Conservation (phyloP, 148 eudicot genomes). For the Selenicereus undatus region DNA sequence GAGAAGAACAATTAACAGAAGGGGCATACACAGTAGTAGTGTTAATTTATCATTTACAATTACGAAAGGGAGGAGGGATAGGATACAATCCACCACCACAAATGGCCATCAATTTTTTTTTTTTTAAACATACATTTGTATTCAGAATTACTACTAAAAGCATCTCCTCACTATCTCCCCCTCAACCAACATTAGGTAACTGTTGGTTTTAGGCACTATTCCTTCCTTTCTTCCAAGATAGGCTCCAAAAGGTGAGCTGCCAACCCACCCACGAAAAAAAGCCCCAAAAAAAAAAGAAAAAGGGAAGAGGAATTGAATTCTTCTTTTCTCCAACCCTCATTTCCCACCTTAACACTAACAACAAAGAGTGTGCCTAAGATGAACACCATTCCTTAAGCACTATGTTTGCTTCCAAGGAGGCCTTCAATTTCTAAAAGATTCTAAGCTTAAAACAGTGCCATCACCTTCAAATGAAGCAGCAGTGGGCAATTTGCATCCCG, state of each 20-base stretch:
- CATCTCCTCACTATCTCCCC: neutral
- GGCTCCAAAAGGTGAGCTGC: slow-evolving; percentile 23
- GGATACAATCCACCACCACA: neutral
- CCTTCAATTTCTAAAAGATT: slow-evolving; percentile 34
- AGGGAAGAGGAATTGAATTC: neutral
- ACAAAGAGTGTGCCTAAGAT: neutral
- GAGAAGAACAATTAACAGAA: too few species aligned
- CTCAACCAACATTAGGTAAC: slow-evolving; percentile 16
- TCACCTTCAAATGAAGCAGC: slow-evolving; percentile 47
- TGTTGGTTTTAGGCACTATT: slow-evolving; percentile 20
- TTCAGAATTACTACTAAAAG: neutral
- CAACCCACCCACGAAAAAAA: neutral
- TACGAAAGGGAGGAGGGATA: neutral
- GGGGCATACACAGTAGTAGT: neutral
- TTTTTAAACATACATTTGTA: neutral
- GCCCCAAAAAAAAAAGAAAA: neutral
- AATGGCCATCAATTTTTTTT: neutral
- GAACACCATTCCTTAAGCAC: too few species aligned
- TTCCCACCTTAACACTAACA: slow-evolving; percentile 13
- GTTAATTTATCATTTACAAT: slow-evolving; percentile 1
- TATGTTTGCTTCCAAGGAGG: neutral
- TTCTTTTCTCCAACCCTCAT: neutral
- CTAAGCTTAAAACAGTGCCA: slow-evolving; percentile 44
- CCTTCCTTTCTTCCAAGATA: neutral
- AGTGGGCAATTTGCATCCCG: slow-evolving; percentile 42